Evolutionary conservation across 257 asterid species (phyloP), one percentile per base, ranked within the genome.

Genomic region (Solanum microdontum): DNA sequence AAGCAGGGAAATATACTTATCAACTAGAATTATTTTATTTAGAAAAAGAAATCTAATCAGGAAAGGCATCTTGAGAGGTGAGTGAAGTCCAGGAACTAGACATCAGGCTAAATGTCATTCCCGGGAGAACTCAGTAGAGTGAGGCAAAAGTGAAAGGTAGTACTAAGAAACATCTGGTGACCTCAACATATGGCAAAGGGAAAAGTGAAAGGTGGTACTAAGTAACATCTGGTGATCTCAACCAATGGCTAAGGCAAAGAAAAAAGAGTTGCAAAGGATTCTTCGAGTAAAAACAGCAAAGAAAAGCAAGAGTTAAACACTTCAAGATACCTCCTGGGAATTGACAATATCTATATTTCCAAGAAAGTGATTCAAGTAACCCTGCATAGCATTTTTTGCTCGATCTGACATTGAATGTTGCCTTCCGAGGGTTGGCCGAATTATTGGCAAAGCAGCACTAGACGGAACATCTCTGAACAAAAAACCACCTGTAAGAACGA

Each of bases 391-490:
- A 82, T 87, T 88, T 91, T 92, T 97, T 60, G 99, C 98, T 87
- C 90, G 92, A 88, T 97, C 98, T 19, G 99, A 94, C 94, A 97
- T 93, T 37, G 99, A 95, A 87, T 93, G 88, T 88, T 97, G 99
- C 92, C 97, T 94, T 91, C 95, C 93, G 58, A 97, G 94, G 68
- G 98, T 96, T n/a, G 99, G 99, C 28, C 98, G 96, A 87, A 97
- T 93, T 84, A 97, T 93, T 92, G 98, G 96, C 85, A 97, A 92
- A 60, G 98, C 99, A 24, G 99, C 99, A 92, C 92, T 95, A 89
- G 99, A 97, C 62, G 99, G 99, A 83, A 97, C 99, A 94, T 95
- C 98, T 95, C 99, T 97, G 98, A 94, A 97, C 98, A 97, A 97
- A 94, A 95, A 97, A 97, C 87, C 91, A 93, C 98, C 98, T 94